phyloP scores from a whole-genome alignment of 805 yeast species.

The Wickerhamiella australiensis region DNA sequence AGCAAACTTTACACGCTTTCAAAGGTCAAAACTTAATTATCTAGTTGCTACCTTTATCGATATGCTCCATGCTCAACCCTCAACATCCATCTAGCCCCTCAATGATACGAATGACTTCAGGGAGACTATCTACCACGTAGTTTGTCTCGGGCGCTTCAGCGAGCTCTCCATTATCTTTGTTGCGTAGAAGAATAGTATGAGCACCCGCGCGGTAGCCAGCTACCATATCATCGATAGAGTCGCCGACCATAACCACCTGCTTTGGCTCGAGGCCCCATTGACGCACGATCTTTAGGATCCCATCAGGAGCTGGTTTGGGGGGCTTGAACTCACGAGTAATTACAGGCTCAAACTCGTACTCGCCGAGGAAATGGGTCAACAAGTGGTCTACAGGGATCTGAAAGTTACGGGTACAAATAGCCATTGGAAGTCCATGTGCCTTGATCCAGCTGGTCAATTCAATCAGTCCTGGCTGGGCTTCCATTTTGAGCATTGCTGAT shows the following conservation, averaged over 20 bases:
- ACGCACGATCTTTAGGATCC: conserved; percentile 44
- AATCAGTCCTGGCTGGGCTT: conserved; percentile 36
- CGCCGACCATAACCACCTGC: conserved; percentile 58
- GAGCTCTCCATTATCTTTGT: conserved; percentile 39
- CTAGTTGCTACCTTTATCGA: no score
- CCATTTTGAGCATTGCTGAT: conserved; percentile 50
- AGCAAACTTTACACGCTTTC: no score
- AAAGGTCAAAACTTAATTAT: no score
- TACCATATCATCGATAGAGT: conserved; percentile 55
- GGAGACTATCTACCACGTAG: conserved; percentile 26
- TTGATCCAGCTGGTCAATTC: conserved; percentile 31
- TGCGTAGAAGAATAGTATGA: conserved; percentile 41
- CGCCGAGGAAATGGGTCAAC: conserved; percentile 34
- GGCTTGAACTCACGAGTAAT: conserved; percentile 55
- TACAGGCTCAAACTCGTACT: conserved; percentile 36
- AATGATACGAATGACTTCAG: conserved; percentile 14
- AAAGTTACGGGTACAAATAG: conserved; percentile 51
- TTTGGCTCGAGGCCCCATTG: conserved; percentile 37
- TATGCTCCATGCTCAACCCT: no score
- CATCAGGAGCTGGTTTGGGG: conserved; percentile 57
- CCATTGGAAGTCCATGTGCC: conserved; percentile 5
- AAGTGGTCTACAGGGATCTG: conserved; percentile 45
- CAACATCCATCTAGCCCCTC: neutral
- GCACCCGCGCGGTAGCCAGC: conserved; percentile 57
- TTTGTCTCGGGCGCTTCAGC: conserved; percentile 31